Evolutionary conservation across 2,329 filamentous ascomycete genomes (phyloP), one percentile per base, ranked within the genome.

Genomic region (Coniochaeta hoffmannii): DNA sequence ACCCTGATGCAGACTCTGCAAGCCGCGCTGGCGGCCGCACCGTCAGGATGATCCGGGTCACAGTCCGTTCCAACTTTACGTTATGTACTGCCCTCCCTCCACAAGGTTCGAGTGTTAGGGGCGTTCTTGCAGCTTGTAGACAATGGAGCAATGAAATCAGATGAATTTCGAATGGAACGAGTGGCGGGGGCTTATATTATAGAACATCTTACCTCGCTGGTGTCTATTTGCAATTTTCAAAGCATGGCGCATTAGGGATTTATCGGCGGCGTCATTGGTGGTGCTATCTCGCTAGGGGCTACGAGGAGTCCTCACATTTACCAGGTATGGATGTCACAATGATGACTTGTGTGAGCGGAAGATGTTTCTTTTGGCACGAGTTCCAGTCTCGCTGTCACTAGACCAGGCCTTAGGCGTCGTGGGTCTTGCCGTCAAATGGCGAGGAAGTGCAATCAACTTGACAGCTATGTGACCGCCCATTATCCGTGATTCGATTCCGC

Each of bases 1-100:
- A 49, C 55, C n/a, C 55, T 56, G 7, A 30, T 56, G 36, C 50
- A 53, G 15, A 56, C 55, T 14, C 50, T 56, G 36, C 36, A 56
- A 32, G 55, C 55, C 19, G 55, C 55, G 4, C 51, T 50, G 2
- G 50, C 55, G 11, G 36, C 49, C 1, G 26, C 44, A 46, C 30
- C 30, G 22, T 34, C 31, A 14, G 53, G 22, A 28, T 55, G 32
- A 44, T 1, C 10, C 14, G 26, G 46, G 35, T 34, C 26, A 35
- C 28, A 30, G 26, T 31, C 46, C 46, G 17, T 38, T n/a, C 31
- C 41, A 19, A 31, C 19, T 28, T 19, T 51, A 22, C 22, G 11
- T 34, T 3, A 28, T 8, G 4, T 11, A 19, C 36, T 2, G 17
- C 10, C 9, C 30, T 22, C 22, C 2, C n/a, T 50, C 24, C 19